Percentiles rank a stretch among this genome's conserved stretches.
These are phyloP conservation scores for Zychaea mexicana DNA, from an alignment of 371 early-diverging fungal genomes.

Conservation along the genomic window DNA sequence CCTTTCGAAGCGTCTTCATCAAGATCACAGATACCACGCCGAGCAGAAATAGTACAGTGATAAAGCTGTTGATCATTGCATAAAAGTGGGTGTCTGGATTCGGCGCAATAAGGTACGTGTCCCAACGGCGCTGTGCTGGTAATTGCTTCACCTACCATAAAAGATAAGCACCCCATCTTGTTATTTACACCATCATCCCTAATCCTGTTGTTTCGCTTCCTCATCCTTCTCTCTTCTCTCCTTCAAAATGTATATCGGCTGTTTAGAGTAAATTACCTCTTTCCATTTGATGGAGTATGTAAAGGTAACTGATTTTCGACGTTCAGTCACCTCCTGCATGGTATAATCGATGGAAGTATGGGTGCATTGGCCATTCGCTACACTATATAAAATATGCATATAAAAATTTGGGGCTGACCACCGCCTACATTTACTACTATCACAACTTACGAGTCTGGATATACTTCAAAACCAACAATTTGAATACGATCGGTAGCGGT, in stretches of 20 bases:
- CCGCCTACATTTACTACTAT: background rate
- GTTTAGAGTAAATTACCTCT: too few species aligned
- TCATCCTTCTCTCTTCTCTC: background rate
- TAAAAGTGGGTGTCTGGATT: constrained; percentile 30
- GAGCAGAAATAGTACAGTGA: constrained; percentile 22
- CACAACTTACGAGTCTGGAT: constrained; percentile 48
- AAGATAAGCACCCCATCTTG: background rate
- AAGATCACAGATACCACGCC: constrained; percentile 29
- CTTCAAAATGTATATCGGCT: too few species aligned
- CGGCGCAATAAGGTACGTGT: constrained; percentile 34
- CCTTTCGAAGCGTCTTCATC: constrained; percentile 33
- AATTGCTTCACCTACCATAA: constrained; percentile 6
- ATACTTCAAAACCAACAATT: constrained; percentile 48
- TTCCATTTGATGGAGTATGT: constrained; percentile 53
- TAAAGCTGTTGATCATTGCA: constrained; percentile 31
- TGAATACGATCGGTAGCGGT: constrained; percentile 17
- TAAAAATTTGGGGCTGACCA: background rate
- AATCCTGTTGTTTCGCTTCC: too few species aligned
- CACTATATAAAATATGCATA: constrained; percentile 12
- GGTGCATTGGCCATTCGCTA: constrained; percentile 37
- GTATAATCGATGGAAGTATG: constrained; percentile 38
- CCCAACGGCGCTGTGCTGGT: constrained; percentile 29
- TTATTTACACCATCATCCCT: background rate
- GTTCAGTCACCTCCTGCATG: constrained; percentile 36
- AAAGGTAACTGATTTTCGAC: constrained; percentile 28